Base-by-base conservation (phyloP, 73 alveolate species). In the Uronychia binucleata region DNA sequence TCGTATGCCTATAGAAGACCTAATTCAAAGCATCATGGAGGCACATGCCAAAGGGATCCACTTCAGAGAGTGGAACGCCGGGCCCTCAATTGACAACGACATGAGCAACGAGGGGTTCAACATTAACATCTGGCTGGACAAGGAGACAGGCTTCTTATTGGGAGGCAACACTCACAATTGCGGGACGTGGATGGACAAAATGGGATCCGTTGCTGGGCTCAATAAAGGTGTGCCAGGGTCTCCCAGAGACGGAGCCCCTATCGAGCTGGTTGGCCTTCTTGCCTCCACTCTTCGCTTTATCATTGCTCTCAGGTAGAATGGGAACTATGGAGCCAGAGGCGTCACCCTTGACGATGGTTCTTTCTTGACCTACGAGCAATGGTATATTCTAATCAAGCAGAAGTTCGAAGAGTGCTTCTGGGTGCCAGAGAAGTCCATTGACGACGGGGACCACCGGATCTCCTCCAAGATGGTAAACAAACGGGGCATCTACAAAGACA, bases 121-220 rank as follows among this genome's bases (percentile, higher is more conserved):
- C 84, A 92, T 98, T 19, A 86, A 94, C 78, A 94, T 97, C 1
- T 77, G 87, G 34, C 91, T 95, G 1, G 98, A 96, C 82, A 88
- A 88, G 81, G 95, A 88, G 25, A 98, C 98, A 57, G 99, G 99
- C 33, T 95, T 98, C 82, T 83, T 96, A 35, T 88, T 86, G 5
- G 99, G 99, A 79, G 99, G 99, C 77, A 98, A 98, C 88, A 83
- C 92, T 91, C 77, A 87, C 84, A 98, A 98, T 89, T 98, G 99
- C 80, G 98, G 98, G 28, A 98, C 99, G 0, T 97, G 99, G 99
- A 98, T 98, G 99, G 99, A 98, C 87, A 98, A 98, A 86, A 98
- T 98, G 99, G 99, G 99, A 31, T 94, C 99, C 26, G 96, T 89
- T 33, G 94, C 97, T 14, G 95, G 95, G 60, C 26, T 26, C 1